Evolutionary conservation across 768 basidiomycete species (phyloP).

Genomic region (Cubamyces lactineus): DNA sequence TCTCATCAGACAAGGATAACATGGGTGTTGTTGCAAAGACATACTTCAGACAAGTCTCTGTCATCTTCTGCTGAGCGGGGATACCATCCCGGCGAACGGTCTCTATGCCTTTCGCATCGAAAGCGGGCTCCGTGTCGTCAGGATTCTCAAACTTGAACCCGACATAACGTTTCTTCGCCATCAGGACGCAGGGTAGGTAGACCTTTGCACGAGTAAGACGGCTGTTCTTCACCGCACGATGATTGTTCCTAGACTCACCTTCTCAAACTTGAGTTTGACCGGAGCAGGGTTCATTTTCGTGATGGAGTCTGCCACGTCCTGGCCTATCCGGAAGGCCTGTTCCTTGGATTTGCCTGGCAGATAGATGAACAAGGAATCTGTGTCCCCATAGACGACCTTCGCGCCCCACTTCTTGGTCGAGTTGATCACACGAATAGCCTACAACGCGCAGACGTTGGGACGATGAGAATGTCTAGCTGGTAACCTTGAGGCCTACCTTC

Average conservation of each 20-base stretch:
- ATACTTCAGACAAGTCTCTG: constrained; percentile 87
- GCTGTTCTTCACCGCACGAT: background rate
- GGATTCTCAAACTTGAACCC: constrained; percentile 92
- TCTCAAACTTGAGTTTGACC: constrained; percentile 97
- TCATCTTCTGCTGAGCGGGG: constrained; percentile 89
- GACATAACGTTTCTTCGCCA: constrained; percentile 98
- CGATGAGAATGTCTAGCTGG: background rate
- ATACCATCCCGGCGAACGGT: constrained; percentile 94
- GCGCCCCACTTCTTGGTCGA: constrained; percentile 84
- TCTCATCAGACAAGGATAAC: background rate
- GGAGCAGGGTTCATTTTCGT: constrained; percentile 88
- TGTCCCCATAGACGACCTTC: constrained; percentile 93
- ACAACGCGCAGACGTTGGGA: background rate
- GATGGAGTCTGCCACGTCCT: constrained; percentile 89
- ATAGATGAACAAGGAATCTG: constrained; percentile 93
- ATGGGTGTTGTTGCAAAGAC: constrained; percentile 21
- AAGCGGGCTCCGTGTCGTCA: constrained; percentile 75
- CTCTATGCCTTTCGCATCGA: constrained; percentile 98
- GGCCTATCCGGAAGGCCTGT: constrained; percentile 89
- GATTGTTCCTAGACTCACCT: constrained; percentile 49
- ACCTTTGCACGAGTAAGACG: constrained; percentile 59
- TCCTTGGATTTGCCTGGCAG: constrained; percentile 91
- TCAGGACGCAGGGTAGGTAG: constrained; percentile 90
- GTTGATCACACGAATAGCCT: constrained; percentile 87
- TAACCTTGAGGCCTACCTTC: constrained; percentile 56